Evolutionary conservation across 2,329 filamentous ascomycete species (phyloP).

Genomic region (Tolypocladium capitatum): DNA sequence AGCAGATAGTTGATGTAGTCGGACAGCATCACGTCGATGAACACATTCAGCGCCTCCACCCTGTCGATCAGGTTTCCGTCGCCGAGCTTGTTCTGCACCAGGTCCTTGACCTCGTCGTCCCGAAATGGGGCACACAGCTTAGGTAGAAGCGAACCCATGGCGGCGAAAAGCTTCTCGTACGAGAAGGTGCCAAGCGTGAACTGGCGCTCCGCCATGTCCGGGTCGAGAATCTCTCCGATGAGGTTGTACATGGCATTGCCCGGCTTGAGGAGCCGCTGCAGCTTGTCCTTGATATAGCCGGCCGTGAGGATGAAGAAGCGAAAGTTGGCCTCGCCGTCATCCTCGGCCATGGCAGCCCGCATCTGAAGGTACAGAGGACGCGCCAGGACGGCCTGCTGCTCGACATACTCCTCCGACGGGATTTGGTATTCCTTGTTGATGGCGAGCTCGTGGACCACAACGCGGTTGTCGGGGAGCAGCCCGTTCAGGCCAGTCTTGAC

Average conservation of each 20-base stretch:
- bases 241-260: conserved; percentile 62
- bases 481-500: conserved; percentile 30
- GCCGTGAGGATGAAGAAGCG: conserved; percentile 58
- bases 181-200: conserved; percentile 63
- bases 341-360: conserved; percentile 51
- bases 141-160: conserved; percentile 62
- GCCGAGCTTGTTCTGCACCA: conserved; percentile 48
- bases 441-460: conserved; percentile 66
- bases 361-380: conserved; percentile 41
- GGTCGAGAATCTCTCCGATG: conserved; percentile 63
- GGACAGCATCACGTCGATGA: conserved; percentile 64
- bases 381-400: conserved; percentile 37
- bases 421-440: conserved; percentile 70
- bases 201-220: conserved; percentile 55
- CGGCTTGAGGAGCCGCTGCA: conserved; percentile 57
- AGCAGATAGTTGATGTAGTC: conserved; percentile 77
- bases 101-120: conserved; percentile 59
- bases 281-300: conserved; percentile 55
- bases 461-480: conserved; percentile 57
- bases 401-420: conserved; percentile 45
- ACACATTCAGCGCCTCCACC: conserved; percentile 59
- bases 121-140: conserved; percentile 70
- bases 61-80: conserved; percentile 59
- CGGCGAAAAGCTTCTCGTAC: conserved; percentile 66
- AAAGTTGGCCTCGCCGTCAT: conserved; percentile 51